Conservation (phyloP, 345 rosid genomes). For the Gossypium sturtianum region DNA sequence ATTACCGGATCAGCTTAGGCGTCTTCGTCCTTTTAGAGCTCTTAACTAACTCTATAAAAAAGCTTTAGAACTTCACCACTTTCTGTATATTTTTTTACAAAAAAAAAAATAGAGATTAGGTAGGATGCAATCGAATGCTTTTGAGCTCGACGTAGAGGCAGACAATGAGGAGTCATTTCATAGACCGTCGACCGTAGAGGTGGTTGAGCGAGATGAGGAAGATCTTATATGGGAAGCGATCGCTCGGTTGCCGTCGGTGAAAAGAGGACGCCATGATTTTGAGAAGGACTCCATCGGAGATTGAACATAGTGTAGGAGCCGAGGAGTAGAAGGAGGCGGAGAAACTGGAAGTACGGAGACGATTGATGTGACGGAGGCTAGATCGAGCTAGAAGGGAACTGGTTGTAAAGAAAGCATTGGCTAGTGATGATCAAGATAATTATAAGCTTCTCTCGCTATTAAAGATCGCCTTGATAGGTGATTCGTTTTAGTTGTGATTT, state of each 20-base stretch:
- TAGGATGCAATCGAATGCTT: conserved; percentile 66
- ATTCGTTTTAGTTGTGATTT: neutral
- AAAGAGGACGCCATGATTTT: conserved; percentile 41
- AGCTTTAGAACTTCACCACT: neutral
- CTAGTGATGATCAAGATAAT: conserved; percentile 81
- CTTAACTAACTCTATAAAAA: neutral
- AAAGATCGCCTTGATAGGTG: conserved; percentile 82
- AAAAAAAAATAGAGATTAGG: neutral
- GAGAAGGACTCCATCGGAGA: conserved; percentile 33
- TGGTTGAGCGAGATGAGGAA: conserved; percentile 59
- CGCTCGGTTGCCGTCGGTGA: conserved; percentile 58
- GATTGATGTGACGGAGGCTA: conserved; percentile 60
- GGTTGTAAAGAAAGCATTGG: conserved; percentile 69
- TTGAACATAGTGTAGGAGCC: neutral
- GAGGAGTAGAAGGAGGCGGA: neutral
- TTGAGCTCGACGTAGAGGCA: conserved; percentile 53
- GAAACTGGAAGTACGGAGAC: too few relatives aligned
- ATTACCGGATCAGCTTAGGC: neutral
- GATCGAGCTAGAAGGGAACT: conserved; percentile 58
- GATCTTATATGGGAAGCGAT: conserved; percentile 79
- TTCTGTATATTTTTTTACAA: too few relatives aligned
- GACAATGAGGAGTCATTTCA: conserved; percentile 41
- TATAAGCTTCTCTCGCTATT: conserved; percentile 55
- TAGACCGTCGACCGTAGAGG: conserved; percentile 64
- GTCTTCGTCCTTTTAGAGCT: neutral